Percentiles rank a stretch among this genome's conserved stretches.
These are phyloP conservation scores for Phytopythium oedochilum DNA, from an alignment of 352 stramenopile species.

Conservation along the genomic window DNA sequence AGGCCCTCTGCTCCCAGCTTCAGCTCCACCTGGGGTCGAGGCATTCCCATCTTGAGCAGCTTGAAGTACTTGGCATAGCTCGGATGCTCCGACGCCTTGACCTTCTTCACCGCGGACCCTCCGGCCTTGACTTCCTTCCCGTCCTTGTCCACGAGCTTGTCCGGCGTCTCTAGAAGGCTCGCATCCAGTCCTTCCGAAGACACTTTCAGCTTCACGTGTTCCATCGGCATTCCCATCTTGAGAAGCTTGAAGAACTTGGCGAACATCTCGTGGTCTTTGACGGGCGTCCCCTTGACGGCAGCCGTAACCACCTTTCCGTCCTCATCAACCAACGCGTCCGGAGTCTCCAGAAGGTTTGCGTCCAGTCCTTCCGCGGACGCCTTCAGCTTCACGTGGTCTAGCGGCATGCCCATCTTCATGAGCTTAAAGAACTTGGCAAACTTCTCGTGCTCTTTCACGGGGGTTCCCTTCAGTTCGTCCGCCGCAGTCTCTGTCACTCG, in stretches of 20 bases:
- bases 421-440: slow-evolving; percentile 83
- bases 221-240: slow-evolving; percentile 80
- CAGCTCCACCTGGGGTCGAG: slow-evolving; percentile 55
- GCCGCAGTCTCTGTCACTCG: neutral
- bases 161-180: slow-evolving; percentile 68
- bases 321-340: slow-evolving; percentile 51
- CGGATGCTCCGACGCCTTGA: slow-evolving; percentile 67
- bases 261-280: slow-evolving; percentile 65
- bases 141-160: slow-evolving; percentile 55
- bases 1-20: slow-evolving; percentile 60
- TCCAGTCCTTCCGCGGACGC: slow-evolving; percentile 53
- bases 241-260: slow-evolving; percentile 78
- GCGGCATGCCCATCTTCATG: slow-evolving; percentile 75
- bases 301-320: slow-evolving; percentile 19
- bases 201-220: slow-evolving; percentile 76
- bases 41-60: slow-evolving; percentile 81
- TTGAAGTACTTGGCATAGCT: slow-evolving; percentile 85
- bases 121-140: slow-evolving; percentile 22
- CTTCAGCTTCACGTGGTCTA: slow-evolving; percentile 66
- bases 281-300: slow-evolving; percentile 28
- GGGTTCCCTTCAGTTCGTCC: slow-evolving; percentile 12
- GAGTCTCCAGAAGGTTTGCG: slow-evolving; percentile 42
- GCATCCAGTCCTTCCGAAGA: slow-evolving; percentile 87
- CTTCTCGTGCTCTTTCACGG: slow-evolving; percentile 78
- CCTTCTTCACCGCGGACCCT: neutral